Evolutionary conservation across 768 basidiomycete species (phyloP), one percentile per base, ranked within the genome.

Genomic region (Trametes cubensis): DNA sequence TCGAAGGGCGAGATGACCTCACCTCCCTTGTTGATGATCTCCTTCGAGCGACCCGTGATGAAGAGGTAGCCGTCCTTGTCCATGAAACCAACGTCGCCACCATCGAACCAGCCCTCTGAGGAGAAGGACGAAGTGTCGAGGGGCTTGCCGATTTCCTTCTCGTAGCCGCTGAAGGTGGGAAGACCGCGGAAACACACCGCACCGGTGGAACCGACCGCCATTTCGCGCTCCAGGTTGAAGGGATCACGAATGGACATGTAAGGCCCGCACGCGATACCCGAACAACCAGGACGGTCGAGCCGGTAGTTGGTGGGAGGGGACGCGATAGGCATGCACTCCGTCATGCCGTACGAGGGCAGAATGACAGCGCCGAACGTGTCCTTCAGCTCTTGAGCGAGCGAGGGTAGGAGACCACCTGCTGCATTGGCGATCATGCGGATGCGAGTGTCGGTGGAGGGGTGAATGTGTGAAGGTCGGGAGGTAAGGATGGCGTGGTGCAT

Each of bases 1-100:
- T 87, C 84, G 60, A 85, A 81, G 1, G 85, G 85, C 4, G 81
- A 83, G 44, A 85, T 80, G 54, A 85, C 84, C 72, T 86, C 84
- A 8, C 85, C 85, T 18, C 84, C 85, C 65, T 82, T 80, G 66
- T 82, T 81, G 64, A 83, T 84, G 61, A 84, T 82, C 73, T 86
- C 85, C 69, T 86, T 86, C 20, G 83, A 78, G 25, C 83, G 77
- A 11, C 84, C 85, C 0, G 84, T 85, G 63, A 86, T 80, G 60
- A 77, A 79, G 3, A 85, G 67, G 60, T 77, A 74, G 2, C 77
- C 83, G 54, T 81, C 81, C 21, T 62, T 64, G 68, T 82, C 81
- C 75, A 81, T 71, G 64, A 78, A 79, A 0, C 81, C 81, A 55
- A 79, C 66, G 64, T 82, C 81, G 26, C 81, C 80, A 15, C 78